Base-by-base conservation (phyloP, 306 rosid species). In the Cicer arietinum region DNA sequence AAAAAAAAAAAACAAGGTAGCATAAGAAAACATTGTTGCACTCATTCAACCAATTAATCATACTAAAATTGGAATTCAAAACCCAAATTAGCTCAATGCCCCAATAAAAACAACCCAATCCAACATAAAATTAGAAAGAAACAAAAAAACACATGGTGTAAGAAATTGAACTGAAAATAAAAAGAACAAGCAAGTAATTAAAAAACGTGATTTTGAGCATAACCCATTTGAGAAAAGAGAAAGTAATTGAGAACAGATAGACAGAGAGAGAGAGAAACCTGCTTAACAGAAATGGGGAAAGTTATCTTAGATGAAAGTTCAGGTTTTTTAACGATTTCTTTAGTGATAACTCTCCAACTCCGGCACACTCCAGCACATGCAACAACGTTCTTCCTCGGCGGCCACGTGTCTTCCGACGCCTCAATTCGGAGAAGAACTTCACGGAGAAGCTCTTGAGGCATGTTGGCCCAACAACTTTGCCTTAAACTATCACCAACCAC, bases 361-460 rank as follows among this genome's bases (percentile, higher is more conserved):
- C 98, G 89, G 79, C 99, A 92, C 0, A 95, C 99, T 14, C 98
- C 97, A 30, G 99, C 97, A 53, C 98, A 92, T 6, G 96, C 92
- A 57, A 92, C 96, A 5, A 95, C 99, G 79, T 75, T 88, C 84
- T 84, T 88, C 57, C 99, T 82, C 5, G 83, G 88, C 6, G 99
- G 99, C 99, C 99, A 95, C 2, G 88, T 51, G 14, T 60, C 85
- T 85, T 95, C 99, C 5, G 98, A 85, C 0, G 87, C 85, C 79
- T 95, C 99, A 66, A 95, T 86, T 68, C 91, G 80, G 62, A 85
- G 7, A 39, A 95, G 81, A 6, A 95, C 97, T 74, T 95, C 99
- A 5, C 98, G 72, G 10, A 95, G 91, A 0, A 95, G 97, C 88
- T 95, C 99, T 71, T 85, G 92, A n/a, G 99, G 99, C 97, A 95